phyloP scores from a whole-genome alignment of 1,284 basidiomycete species.

The Leccinum subfulvum region DNA sequence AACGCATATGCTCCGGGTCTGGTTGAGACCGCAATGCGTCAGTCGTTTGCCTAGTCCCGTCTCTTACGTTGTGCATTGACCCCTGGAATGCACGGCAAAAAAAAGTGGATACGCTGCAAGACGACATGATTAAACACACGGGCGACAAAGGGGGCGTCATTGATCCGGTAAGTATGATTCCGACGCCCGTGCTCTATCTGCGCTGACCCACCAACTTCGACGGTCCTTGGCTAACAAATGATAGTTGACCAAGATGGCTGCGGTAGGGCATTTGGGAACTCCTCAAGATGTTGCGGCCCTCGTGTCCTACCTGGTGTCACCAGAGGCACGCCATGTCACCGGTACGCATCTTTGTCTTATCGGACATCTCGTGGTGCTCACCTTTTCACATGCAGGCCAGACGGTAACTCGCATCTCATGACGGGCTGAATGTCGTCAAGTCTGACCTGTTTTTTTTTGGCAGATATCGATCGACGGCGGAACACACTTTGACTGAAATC shows the following conservation, averaged over 20 bases:
- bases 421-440: no score
- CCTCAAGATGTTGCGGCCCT: slow-evolving; percentile 36
- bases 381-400: slow-evolving; percentile 3
- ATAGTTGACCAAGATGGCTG: slow-evolving; percentile 16
- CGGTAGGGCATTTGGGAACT: slow-evolving; percentile 29
- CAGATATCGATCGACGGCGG: no score
- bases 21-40: slow-evolving; percentile 37
- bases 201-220: slow-evolving; percentile 2
- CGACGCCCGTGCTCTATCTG: neutral
- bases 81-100: neutral
- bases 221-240: slow-evolving; percentile 1
- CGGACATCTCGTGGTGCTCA: neutral
- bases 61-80: neutral
- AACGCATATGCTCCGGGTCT: slow-evolving; percentile 52
- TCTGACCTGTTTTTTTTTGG: no score
- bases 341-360: slow-evolving; percentile 23
- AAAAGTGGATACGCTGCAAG: slow-evolving; percentile 22
- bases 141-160: slow-evolving; percentile 18
- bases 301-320: slow-evolving; percentile 38
- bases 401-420: no score
- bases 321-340: slow-evolving; percentile 37
- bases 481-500: no score
- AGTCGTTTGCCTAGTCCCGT: neutral
- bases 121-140: slow-evolving; percentile 14
- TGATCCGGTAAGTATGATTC: slow-evolving; percentile 19